Evolutionary conservation across 768 basidiomycete species (phyloP), one percentile per base, ranked within the genome.

Genomic region (Podaxis sp.): DNA sequence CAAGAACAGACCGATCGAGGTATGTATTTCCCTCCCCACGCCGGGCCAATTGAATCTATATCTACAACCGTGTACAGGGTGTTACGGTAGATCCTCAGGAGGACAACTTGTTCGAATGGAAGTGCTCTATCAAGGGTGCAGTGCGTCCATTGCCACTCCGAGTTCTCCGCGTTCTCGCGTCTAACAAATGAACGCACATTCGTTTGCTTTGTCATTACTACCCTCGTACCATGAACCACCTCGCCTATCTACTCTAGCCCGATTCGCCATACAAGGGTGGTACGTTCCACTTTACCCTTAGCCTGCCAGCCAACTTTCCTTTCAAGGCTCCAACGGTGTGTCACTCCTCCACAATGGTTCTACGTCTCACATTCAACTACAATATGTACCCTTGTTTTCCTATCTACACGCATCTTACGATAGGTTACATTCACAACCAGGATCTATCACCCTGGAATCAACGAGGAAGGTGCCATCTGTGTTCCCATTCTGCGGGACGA

Each of bases 361-460:
- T 63, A 15, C 15, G 36, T 47, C 41, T 63, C 13, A 15, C 17
- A 19, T 4, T n/a, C 12, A 41, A 43, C 53, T 27, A 15, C 53
- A 50, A 13, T 43, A 33, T 56, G n/a, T 38, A 58, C 57, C 47
- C 58, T 55, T 33, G 57, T 59, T 47, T 46, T 58, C 38, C 49
- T 59, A 57, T 62, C 64, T 64, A 38, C 55, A 51, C 62, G 60
- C 51, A 59, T 60, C 46, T 47, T 43, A 57, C 29, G 67, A 68
- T 69, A 94, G 92, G 90, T 94, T 46, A 85, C 84, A 40, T 94
- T 94, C 74, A 85, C 79, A 43, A 94, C 93, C 59, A 93, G 87
- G 81, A 89, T 94, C 51, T 94, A 94, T 71, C 93, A 94, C 73
- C 93, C 93, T 27, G 93, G 93, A 40, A 90, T 94, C 72, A 93